Base-by-base conservation (phyloP, 1,284 basidiomycete genomes). In the Earliella scabrosa region DNA sequence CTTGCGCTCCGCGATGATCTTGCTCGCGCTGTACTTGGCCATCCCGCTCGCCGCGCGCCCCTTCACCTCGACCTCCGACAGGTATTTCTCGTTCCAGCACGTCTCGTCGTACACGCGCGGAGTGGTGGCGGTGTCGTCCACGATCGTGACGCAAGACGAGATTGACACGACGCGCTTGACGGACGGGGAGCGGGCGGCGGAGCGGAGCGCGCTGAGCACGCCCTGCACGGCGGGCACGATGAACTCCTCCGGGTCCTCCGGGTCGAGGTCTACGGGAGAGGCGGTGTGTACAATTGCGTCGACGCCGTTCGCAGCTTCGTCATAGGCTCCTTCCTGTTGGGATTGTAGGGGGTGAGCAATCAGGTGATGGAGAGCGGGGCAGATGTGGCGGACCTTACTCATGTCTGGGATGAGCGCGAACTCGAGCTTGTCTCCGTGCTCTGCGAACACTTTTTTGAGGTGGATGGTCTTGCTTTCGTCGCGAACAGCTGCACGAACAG, bases 1-100 rank as follows among this genome's bases (percentile, higher is more conserved):
- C 16, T 76, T 76, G 62, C 70, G 74, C 68, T 93, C 91, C 2
- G 90, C 88, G 3, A 91, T 73, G 3, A 80, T 82, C 75, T 93
- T 92, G 21, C 79, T 82, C 14, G 78, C 81, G 48, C 75, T 68
- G 66, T 88, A 89, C 63, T 81, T 83, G 35, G 70, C 66, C 5
- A 70, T 58, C 6, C 59, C 64, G 0, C 68, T 41, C 0, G 83
- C 81, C 10, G 78, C 75, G 20, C 69, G 70, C 7, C 86, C 85
- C 45, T 81, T 75, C 61, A 80, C 71, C 64, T 80, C 75, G 16
- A 87, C 75, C 40, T 79, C 73, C n/a, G 75, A 67, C 10, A 82
- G 70, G 2, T 80, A 75, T 32, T 77, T 73, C 6, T 82, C 69
- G 72, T 92, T 90, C 90, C 90, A 93, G 68, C 88, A 80, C 1